Evolutionary conservation across 2,329 filamentous ascomycete genomes (phyloP).

Genomic region (Chaetomium sp.): DNA sequence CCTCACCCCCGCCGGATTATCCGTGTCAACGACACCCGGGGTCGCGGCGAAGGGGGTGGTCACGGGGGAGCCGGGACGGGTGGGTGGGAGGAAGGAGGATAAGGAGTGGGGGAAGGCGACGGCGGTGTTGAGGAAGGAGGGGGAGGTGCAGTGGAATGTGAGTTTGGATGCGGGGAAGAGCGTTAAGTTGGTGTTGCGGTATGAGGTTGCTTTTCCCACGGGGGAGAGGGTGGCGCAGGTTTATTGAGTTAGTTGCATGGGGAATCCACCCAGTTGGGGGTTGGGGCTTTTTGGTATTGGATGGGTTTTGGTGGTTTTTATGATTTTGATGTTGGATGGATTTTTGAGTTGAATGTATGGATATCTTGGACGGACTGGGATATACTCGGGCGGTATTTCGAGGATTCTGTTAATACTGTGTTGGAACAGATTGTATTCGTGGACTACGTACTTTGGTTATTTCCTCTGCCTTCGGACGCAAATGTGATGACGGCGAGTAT

Average conservation of each 20-base stretch:
- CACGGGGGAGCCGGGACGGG: constrained; percentile 18
- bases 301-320: too few relatives aligned
- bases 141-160: constrained; percentile 54
- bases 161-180: constrained; percentile 50
- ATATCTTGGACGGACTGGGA: too few relatives aligned
- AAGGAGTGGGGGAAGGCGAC: constrained; percentile 49
- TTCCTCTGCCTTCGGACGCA: too few relatives aligned
- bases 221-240: constrained; percentile 35
- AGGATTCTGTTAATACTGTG: too few relatives aligned
- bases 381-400: too few relatives aligned
- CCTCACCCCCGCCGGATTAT: constrained; percentile 42
- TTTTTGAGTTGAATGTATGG: too few relatives aligned
- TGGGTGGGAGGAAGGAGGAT: constrained; percentile 25
- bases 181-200: constrained; percentile 53
- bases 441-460: too few relatives aligned
- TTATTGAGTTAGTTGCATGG: background rate
- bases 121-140: constrained; percentile 48
- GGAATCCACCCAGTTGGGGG: too few relatives aligned
- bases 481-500: too few relatives aligned
- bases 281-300: too few relatives aligned
- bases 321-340: too few relatives aligned
- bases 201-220: constrained; percentile 51
- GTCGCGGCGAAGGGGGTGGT: constrained; percentile 28
- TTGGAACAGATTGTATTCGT: too few relatives aligned
- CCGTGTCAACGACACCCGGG: background rate